Conservation (phyloP, 2,329 filamentous ascomycete genomes). For the Mollisiaceae sp. region DNA sequence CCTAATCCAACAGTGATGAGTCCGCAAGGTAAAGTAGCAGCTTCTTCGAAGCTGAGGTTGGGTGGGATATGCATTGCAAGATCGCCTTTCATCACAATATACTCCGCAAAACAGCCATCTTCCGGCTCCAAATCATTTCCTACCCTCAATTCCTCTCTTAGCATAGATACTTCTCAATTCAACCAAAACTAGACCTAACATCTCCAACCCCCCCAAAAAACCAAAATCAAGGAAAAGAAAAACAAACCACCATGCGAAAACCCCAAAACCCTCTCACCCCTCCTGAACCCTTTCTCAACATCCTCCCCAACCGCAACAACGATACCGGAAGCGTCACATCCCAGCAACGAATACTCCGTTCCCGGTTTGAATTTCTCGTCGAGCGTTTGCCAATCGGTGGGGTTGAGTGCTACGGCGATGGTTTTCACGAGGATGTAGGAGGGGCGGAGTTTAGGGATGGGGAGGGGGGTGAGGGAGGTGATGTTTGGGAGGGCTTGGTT, state of each 20-base stretch:
- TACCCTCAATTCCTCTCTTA: constrained; percentile 3
- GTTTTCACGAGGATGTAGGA: constrained; percentile 37
- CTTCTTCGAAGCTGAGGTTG: constrained; percentile 50
- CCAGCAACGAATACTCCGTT: constrained; percentile 20
- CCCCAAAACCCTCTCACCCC: constrained; percentile 33
- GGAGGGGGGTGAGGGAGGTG: too few species aligned
- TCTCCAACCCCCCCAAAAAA: too few species aligned
- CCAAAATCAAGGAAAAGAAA: background rate
- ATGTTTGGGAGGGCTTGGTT: constrained; percentile 4
- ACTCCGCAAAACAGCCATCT: constrained; percentile 36
- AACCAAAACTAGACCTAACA: too few species aligned
- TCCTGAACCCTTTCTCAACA: constrained; percentile 30
- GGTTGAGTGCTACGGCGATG: constrained; percentile 39
- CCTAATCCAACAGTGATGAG: constrained; percentile 28
- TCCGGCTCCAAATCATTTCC: constrained; percentile 29
- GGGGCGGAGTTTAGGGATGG: constrained; percentile 22
- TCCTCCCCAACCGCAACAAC: constrained; percentile 32
- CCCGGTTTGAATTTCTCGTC: constrained; percentile 28
- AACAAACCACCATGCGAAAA: constrained; percentile 32
- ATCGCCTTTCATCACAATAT: constrained; percentile 44
- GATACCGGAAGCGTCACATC: constrained; percentile 33
- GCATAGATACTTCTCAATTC: too few species aligned
- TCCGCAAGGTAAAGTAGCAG: constrained; percentile 40
- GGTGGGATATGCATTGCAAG: constrained; percentile 50
- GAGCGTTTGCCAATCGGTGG: constrained; percentile 38